Evolutionary conservation across 768 basidiomycete genomes (phyloP), one percentile per base, ranked within the genome.

Genomic region (Roridomyces roridus): DNA sequence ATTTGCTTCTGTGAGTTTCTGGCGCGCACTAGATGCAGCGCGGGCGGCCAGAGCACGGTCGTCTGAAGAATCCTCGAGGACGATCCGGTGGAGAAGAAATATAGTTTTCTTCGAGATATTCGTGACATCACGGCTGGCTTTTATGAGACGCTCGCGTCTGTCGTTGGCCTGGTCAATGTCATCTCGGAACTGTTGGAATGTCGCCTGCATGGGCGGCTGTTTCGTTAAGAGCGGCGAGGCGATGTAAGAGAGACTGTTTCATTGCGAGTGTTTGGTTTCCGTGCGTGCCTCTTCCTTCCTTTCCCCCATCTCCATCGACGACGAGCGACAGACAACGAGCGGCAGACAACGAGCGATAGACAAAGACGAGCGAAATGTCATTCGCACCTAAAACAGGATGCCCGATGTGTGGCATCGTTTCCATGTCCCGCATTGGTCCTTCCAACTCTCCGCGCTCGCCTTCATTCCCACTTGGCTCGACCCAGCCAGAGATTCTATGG

Each of bases 101-200:
- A 99, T 98, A 62, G 87, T 79, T 74, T 93, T 96, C 72, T 99
- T 99, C 47, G 94, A 94, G 31, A 91, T 80, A 64, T 87, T 91
- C 23, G 96, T 98, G 46, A 94, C 83, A 73, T 97, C 95, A 31
- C 96, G 87, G 68, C 87, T 89, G 35, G 84, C 80, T 91, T 98
- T 97, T 70, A 97, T 94, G 62, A 98, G 81, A 18, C 91, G 82
- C 69, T 99, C 97, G 46, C 95, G 79, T 56, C 89, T 80, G 71
- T 98, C 96, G 70, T 96, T 86, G 72, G 91, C 80, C 28, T 87
- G 84, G 75, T 96, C 94, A 31, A 96, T 77, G 48, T 91, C 83
- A 42, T 78, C 79, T 62, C 89, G 83, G 74, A 91, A 94, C 14
- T 62, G 59, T 36, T 83, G 74, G 67, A 95, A 95, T 15, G 7